Evolutionary conservation across 208 protist species (phyloP), one percentile per base, ranked within the genome.

Genomic region (Leptomonas seymouri): DNA sequence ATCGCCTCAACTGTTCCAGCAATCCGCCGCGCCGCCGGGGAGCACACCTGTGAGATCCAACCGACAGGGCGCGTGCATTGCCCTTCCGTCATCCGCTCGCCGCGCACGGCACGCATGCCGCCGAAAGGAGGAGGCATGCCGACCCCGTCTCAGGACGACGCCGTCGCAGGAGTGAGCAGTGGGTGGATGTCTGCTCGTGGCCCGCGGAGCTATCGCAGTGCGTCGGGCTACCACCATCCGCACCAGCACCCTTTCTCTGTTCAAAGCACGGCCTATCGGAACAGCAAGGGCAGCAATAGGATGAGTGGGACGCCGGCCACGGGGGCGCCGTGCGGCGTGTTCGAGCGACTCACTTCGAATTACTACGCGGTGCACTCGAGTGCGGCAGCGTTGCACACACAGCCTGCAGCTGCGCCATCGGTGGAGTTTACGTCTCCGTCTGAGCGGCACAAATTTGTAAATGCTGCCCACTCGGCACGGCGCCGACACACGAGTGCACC

Each of bases 271-370:
- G 39, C 11, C 51, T 31, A 15, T 25, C 42, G 18, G 7, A 54
- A 18, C 31, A 50, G 4, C 46, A 15, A 1, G 16, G 20, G 21
- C 9, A 53, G 18, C 16, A n/a, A n/a, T n/a, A n/a, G n/a, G n/a
- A n/a, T n/a, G n/a, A n/a, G n/a, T n/a, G 27, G 12, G n/a, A 39
- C 50, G 4, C 0, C 56, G 50, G 30, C 67, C 57, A 63, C 65
- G 42, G 11, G 57, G 23, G 49, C 36, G 31, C 64, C 50, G 25
- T 69, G 63, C 27, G 48, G 41, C 39, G 79, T 84, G 20, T 84
- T 84, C 54, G 74, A 84, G 68, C 79, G 79, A 3, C 66, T 84
- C 15, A 73, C 74, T 0, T 84, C 79, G 23, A 80, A 80, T 41
- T 84, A 72, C 59, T 84, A 84, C 74, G 27, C 54, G 25, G 54